Percentiles rank a stretch among this genome's conserved stretches.
Conservation (phyloP, 148 eudicot species). For the Simmondsia chinensis region DNA sequence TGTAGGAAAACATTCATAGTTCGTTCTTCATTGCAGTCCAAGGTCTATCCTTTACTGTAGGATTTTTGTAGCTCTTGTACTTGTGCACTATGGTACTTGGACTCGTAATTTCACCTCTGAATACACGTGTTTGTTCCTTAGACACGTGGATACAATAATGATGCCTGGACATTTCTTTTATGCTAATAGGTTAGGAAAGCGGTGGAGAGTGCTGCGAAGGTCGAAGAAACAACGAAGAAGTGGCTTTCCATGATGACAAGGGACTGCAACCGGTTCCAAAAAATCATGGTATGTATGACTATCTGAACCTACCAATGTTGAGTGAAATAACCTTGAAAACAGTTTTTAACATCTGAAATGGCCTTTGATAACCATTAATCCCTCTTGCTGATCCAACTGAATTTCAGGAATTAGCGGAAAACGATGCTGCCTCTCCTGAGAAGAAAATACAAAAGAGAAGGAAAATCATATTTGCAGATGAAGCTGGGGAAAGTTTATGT, state of each 20-base stretch:
- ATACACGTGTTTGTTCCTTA: not conserved
- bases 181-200: slow-evolving; percentile 48
- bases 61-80: too few species aligned
- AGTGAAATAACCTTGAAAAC: not conserved
- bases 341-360: too few species aligned
- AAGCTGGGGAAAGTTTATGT: slow-evolving; percentile 81
- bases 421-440: slow-evolving; percentile 20
- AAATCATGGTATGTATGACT: slow-evolving; percentile 61
- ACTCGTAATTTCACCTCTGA: too few species aligned
- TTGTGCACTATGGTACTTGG: too few species aligned
- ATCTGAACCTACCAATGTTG: too few species aligned
- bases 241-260: slow-evolving; percentile 70
- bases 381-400: too few species aligned
- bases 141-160: not conserved
- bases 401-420: slow-evolving; percentile 41
- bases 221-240: slow-evolving; percentile 58
- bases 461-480: slow-evolving; percentile 81
- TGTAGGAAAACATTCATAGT: too few species aligned
- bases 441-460: slow-evolving; percentile 24
- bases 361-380: not conserved
- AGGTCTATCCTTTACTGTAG: too few species aligned
- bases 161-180: not conserved
- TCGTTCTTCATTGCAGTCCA: too few species aligned
- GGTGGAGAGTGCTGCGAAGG: slow-evolving; percentile 51
- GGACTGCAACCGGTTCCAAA: slow-evolving; percentile 89